These are phyloP conservation scores for Camelina sativa DNA, from an alignment of 345 rosid genomes.

Conservation along the genomic window DNA sequence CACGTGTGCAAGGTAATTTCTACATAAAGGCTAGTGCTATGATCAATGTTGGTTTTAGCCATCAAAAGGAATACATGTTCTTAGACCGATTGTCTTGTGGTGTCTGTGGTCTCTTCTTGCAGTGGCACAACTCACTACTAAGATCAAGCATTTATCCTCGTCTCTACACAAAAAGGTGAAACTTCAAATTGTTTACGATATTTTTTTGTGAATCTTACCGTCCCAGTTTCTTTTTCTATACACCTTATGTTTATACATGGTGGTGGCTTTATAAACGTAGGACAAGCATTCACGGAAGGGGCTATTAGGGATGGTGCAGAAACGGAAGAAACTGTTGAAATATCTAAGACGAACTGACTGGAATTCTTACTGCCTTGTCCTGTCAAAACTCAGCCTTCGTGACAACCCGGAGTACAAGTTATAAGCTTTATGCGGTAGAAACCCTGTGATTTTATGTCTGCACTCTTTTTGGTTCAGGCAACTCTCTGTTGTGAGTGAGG, in stretches of 20 bases:
- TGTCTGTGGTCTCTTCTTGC: slow-evolving; percentile 47
- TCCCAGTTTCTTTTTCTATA: slow-evolving; percentile 6
- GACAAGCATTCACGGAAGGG: slow-evolving; percentile 91
- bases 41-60: slow-evolving; percentile 8
- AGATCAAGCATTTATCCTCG: slow-evolving; percentile 84
- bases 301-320: slow-evolving; percentile 78
- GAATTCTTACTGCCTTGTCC: slow-evolving; percentile 81
- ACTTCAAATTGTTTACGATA: background rate
- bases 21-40: slow-evolving; percentile 1
- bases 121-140: slow-evolving; percentile 92
- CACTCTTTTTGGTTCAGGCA: slow-evolving; percentile 31
- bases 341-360: slow-evolving; percentile 91
- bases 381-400: slow-evolving; percentile 79
- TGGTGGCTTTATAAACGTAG: slow-evolving; percentile 45
- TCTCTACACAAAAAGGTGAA: slow-evolving; percentile 82
- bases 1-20: slow-evolving; percentile 83
- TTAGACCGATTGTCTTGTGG: slow-evolving; percentile 18
- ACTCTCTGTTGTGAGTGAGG: slow-evolving; percentile 19
- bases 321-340: slow-evolving; percentile 79
- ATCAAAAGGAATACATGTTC: slow-evolving; percentile 1
- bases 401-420: slow-evolving; percentile 74
- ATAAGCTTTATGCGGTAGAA: slow-evolving; percentile 29
- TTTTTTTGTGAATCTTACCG: background rate
- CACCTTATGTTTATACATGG: background rate
- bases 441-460: background rate